Evolutionary conservation across 2,329 filamentous ascomycete genomes (phyloP).

Genomic region (Sarocladiaceae sp.): DNA sequence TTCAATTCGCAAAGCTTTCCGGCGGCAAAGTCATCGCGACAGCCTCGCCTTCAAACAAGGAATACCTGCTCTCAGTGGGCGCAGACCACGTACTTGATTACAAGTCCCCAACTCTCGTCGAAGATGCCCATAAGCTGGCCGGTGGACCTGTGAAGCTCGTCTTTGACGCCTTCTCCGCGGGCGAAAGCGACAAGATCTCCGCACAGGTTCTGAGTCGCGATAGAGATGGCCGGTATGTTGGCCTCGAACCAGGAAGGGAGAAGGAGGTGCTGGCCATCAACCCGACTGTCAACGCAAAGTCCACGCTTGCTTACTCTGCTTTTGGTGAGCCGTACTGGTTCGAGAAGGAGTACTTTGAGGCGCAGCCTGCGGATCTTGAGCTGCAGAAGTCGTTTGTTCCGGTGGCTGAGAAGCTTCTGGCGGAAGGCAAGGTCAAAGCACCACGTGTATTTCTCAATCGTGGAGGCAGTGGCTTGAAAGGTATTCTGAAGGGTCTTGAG

Average conservation of each 20-base stretch:
- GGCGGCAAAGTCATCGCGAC: constrained; percentile 35
- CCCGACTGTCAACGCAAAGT: not conserved
- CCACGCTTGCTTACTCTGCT: constrained; percentile 1
- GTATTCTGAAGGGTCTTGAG: constrained; percentile 26
- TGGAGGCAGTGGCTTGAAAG: constrained; percentile 26
- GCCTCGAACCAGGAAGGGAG: constrained; percentile 12
- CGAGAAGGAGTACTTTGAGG: constrained; percentile 15
- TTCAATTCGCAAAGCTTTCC: constrained; percentile 39
- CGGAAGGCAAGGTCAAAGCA: constrained; percentile 27
- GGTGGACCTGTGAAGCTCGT: constrained; percentile 23
- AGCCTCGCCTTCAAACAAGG: constrained; percentile 32
- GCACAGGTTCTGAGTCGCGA: constrained; percentile 20
- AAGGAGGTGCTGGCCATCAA: not conserved
- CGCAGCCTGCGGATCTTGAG: constrained; percentile 23
- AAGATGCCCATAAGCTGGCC: constrained; percentile 18
- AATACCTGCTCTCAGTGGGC: constrained; percentile 33
- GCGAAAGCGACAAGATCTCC: constrained; percentile 20
- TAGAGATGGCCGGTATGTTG: constrained; percentile 28
- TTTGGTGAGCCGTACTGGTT: constrained; percentile 18
- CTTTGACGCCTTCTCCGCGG: not conserved
- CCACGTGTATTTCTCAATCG: constrained; percentile 23
- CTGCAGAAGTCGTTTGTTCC: constrained; percentile 26
- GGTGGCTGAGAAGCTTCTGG: constrained; percentile 27
- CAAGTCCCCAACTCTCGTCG: constrained; percentile 18
- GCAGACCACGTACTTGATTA: constrained; percentile 46